Conservation (phyloP, 2,329 filamentous ascomycete species). For the Botryotinia narcissicola region DNA sequence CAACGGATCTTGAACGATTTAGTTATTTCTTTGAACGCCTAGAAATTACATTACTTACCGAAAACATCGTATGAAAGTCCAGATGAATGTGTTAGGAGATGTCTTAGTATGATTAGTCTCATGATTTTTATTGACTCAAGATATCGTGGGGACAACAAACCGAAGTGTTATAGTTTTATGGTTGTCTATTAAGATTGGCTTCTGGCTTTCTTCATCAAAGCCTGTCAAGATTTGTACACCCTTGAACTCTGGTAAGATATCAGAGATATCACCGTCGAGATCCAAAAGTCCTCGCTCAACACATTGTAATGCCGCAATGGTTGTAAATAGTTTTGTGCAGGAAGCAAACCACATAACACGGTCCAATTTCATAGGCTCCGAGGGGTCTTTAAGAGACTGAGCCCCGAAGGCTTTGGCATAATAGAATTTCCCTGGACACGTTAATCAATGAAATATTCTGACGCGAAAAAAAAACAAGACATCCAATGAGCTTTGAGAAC, state of each 20-base stretch:
- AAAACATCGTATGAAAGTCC: constrained; percentile 33
- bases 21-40: background rate
- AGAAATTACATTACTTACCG: constrained; percentile 21
- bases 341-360: constrained; percentile 60
- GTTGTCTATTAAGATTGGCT: constrained; percentile 28
- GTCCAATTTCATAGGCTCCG: constrained; percentile 57
- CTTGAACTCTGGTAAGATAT: constrained; percentile 33
- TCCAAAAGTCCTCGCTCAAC: constrained; percentile 51
- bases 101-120: constrained; percentile 22
- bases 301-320: constrained; percentile 54
- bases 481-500: background rate
- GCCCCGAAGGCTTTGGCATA: constrained; percentile 41
- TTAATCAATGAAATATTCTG: background rate
- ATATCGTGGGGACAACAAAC: constrained; percentile 22
- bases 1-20: constrained; percentile 8
- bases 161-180: constrained; percentile 35
- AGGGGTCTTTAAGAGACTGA: constrained; percentile 49
- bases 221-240: constrained; percentile 33
- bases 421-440: constrained; percentile 37
- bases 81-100: constrained; percentile 34
- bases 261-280: constrained; percentile 46
- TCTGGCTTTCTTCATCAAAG: constrained; percentile 28
- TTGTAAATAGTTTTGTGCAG: constrained; percentile 55
- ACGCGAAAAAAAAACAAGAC: background rate
- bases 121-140: background rate